phyloP scores from a whole-genome alignment of 768 basidiomycete species.

The Pleurotus djamor region DNA sequence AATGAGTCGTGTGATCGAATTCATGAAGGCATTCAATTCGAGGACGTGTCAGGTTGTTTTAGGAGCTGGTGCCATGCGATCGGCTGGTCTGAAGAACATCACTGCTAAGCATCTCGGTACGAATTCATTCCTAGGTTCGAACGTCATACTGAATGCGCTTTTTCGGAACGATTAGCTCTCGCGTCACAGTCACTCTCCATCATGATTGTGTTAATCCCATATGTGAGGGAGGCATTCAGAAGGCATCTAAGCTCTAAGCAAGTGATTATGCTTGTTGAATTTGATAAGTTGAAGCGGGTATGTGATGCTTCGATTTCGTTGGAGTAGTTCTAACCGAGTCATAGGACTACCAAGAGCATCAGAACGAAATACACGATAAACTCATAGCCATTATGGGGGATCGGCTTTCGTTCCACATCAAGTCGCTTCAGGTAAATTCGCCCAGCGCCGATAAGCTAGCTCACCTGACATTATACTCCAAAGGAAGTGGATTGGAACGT shows the following conservation, averaged over 20 bases:
- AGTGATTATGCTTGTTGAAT: slow-evolving; percentile 95
- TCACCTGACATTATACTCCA: background rate
- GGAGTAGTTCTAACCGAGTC: background rate
- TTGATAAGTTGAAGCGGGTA: slow-evolving; percentile 96
- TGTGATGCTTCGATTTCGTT: slow-evolving; percentile 21
- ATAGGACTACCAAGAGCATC: slow-evolving; percentile 99
- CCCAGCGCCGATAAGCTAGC: background rate
- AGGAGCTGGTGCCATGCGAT: slow-evolving; percentile 98
- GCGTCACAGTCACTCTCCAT: slow-evolving; percentile 96
- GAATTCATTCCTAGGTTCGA: slow-evolving; percentile 17
- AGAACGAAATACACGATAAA: slow-evolving; percentile 98
- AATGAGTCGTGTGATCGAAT: slow-evolving; percentile 94
- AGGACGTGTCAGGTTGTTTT: slow-evolving; percentile 97
- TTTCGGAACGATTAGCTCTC: slow-evolving; percentile 45
- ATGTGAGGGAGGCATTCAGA: slow-evolving; percentile 92
- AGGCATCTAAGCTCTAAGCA: slow-evolving; percentile 93
- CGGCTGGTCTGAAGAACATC: slow-evolving; percentile 96
- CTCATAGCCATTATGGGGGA: slow-evolving; percentile 98
- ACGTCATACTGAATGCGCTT: background rate
- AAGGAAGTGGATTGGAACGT: slow-evolving; percentile 81
- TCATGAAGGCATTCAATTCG: slow-evolving; percentile 97
- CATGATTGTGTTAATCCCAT: slow-evolving; percentile 91
- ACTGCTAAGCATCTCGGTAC: slow-evolving; percentile 95
- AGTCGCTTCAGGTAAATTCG: slow-evolving; percentile 63
- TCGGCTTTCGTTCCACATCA: slow-evolving; percentile 82